Evolutionary conservation across 108 stramenopile species (phyloP).

Genomic region (Seminavis robusta): DNA sequence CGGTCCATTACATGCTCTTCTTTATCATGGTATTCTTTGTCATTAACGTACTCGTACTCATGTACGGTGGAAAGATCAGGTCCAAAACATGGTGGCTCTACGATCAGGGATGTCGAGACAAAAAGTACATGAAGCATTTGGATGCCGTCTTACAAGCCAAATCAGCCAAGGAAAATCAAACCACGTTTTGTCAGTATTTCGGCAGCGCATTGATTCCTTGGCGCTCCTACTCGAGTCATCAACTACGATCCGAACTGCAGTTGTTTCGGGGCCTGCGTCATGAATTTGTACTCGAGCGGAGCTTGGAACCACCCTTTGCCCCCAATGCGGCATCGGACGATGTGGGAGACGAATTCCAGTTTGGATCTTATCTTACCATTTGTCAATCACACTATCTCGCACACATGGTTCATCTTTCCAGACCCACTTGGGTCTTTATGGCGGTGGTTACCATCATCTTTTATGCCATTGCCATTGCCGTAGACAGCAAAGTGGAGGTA

Average conservation of each 20-base stretch:
- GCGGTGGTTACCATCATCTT: slow-evolving; percentile 26
- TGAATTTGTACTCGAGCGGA: slow-evolving; percentile 37
- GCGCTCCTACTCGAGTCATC: too few relatives aligned
- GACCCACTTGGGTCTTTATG: slow-evolving; percentile 30
- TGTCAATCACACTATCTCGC: slow-evolving; percentile 15
- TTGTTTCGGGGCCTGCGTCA: slow-evolving; percentile 26
- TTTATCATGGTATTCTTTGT: slow-evolving; percentile 59
- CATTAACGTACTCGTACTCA: slow-evolving; percentile 32
- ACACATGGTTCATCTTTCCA: slow-evolving; percentile 25
- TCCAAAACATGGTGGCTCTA: slow-evolving; percentile 31
- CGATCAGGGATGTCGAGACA: slow-evolving; percentile 14
- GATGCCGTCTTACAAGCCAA: too few relatives aligned
- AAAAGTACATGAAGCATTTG: background rate
- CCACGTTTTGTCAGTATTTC: too few relatives aligned
- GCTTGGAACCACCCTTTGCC: slow-evolving; percentile 22
- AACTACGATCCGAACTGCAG: background rate
- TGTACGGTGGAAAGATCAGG: slow-evolving; percentile 13
- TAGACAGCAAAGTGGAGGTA: slow-evolving; percentile 19
- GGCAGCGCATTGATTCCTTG: too few relatives aligned
- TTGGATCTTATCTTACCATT: slow-evolving; percentile 31
- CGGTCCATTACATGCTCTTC: slow-evolving; percentile 45
- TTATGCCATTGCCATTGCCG: slow-evolving; percentile 5
- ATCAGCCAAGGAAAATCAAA: too few relatives aligned
- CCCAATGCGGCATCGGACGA: slow-evolving; percentile 6
- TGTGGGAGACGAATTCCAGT: slow-evolving; percentile 25